Conservation (phyloP, 2,329 filamentous ascomycete species). For the Exophiala viscosa region DNA sequence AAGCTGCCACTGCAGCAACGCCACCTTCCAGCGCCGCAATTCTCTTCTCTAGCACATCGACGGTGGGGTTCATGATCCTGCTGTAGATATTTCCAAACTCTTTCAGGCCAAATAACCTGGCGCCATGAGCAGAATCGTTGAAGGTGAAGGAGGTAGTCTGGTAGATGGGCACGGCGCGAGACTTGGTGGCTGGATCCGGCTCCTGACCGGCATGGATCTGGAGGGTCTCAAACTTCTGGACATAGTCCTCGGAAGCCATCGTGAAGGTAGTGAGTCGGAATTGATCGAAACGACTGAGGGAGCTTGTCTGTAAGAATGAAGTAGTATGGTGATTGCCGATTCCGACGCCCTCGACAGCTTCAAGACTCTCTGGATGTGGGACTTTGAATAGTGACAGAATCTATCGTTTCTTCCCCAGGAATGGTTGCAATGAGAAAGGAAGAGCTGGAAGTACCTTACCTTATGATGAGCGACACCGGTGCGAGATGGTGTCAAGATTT, state of each 20-base stretch:
- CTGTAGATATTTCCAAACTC: conserved; percentile 98
- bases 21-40: conserved; percentile 64
- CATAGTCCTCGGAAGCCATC: conserved; percentile 37
- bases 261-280: conserved; percentile 7
- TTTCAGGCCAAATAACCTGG: conserved; percentile 92
- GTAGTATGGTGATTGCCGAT: too few species aligned
- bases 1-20: conserved; percentile 55
- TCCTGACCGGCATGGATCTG: conserved; percentile 81
- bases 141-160: conserved; percentile 91
- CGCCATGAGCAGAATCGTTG: conserved; percentile 93
- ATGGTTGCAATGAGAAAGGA: background rate
- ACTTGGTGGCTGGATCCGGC: conserved; percentile 75
- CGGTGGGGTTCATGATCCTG: conserved; percentile 92
- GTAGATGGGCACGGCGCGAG: conserved; percentile 93
- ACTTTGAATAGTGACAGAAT: too few species aligned
- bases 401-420: too few species aligned
- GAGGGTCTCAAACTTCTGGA: conserved; percentile 70
- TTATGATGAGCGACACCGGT: background rate
- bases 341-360: too few species aligned
- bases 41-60: conserved; percentile 88
- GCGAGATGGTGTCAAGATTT: background rate
- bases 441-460: background rate
- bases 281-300: too few species aligned
- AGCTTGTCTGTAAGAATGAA: too few species aligned
- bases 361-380: too few species aligned